Evolutionary conservation across 768 basidiomycete species (phyloP).

Genomic region (Lentinula edodes): DNA sequence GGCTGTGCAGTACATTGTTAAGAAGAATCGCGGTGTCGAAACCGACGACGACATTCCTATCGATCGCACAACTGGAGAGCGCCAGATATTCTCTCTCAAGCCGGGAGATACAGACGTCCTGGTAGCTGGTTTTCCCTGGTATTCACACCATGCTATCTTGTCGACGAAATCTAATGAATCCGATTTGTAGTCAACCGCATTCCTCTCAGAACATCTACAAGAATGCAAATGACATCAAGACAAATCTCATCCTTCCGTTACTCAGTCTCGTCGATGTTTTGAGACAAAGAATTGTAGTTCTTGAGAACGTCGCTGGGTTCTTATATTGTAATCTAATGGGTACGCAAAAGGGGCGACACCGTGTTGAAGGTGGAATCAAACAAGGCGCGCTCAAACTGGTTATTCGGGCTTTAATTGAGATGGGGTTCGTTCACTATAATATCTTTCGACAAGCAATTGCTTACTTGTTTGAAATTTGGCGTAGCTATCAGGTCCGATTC

Average conservation of each 20-base stretch:
- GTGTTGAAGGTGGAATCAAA: slow-evolving; percentile 58
- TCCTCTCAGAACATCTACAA: slow-evolving; percentile 69
- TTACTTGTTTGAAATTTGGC: background rate
- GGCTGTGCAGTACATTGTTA: slow-evolving; percentile 53
- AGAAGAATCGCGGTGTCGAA: slow-evolving; percentile 36
- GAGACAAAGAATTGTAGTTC: slow-evolving; percentile 34
- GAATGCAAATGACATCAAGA: slow-evolving; percentile 61
- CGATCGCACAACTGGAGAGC: slow-evolving; percentile 32
- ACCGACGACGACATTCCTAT: slow-evolving; percentile 27
- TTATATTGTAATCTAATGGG: slow-evolving; percentile 36
- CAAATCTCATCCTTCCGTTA: slow-evolving; percentile 60
- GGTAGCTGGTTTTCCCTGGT: slow-evolving; percentile 77
- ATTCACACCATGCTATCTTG: background rate
- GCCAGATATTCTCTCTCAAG: slow-evolving; percentile 40
- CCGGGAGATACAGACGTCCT: slow-evolving; percentile 57
- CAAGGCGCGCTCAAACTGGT: slow-evolving; percentile 74
- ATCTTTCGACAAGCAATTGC: background rate
- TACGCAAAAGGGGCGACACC: slow-evolving; percentile 32
- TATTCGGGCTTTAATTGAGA: slow-evolving; percentile 50
- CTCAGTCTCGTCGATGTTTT: slow-evolving; percentile 46
- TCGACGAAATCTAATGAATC: background rate
- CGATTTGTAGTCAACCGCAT: slow-evolving; percentile 58
- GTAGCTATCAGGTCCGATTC: slow-evolving; percentile 50
- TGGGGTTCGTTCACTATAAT: slow-evolving; percentile 43
- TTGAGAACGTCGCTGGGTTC: slow-evolving; percentile 55